A percentile compares a stretch with the other conserved stretches of the same genome.
Conservation (phyloP, 208 protist species). For the Strigomonas culicis region DNA sequence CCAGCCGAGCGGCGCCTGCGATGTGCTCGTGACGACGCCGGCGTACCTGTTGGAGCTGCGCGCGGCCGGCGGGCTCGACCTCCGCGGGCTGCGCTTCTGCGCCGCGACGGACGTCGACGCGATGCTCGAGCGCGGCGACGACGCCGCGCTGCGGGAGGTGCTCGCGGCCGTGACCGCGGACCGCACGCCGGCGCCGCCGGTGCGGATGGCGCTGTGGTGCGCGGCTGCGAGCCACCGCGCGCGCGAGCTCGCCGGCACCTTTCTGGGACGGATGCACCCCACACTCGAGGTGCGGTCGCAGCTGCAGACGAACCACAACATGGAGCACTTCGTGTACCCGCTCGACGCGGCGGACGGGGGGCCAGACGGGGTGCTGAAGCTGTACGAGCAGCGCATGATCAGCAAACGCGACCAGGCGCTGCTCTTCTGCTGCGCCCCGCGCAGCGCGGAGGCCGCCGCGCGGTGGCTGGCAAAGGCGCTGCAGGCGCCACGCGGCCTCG, state of each 20-base stretch:
- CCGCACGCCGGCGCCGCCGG: constrained; percentile 38
- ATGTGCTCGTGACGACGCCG: constrained; percentile 91
- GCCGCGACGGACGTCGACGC: constrained; percentile 95
- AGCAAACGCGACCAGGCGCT: constrained; percentile 70
- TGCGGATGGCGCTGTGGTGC: constrained; percentile 94
- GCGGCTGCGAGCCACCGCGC: constrained; percentile 56
- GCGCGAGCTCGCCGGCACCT: constrained; percentile 57
- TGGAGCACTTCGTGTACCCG: constrained; percentile 58
- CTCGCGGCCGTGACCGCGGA: constrained; percentile 76
- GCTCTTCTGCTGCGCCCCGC: constrained; percentile 69
- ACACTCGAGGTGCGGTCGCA: constrained; percentile 67
- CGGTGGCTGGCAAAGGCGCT: constrained; percentile 41
- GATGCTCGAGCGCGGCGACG: constrained; percentile 89
- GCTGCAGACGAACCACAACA: constrained; percentile 46
- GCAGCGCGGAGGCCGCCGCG: constrained; percentile 51
- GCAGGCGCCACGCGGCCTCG: constrained; percentile 45
- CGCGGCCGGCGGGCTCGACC: constrained; percentile 37
- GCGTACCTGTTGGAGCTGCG: constrained; percentile 59
- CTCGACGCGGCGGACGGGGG: constrained; percentile 39
- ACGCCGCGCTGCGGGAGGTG: constrained; percentile 52
- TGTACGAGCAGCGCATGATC: constrained; percentile 67
- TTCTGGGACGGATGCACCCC: constrained; percentile 63
- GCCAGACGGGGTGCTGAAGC: constrained; percentile 39
- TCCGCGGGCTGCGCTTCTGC: constrained; percentile 81
- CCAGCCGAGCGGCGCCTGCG: constrained; percentile 79